These are phyloP conservation scores for Globisporangium nodosum DNA, from an alignment of 352 stramenopile species.

Conservation along the genomic window DNA sequence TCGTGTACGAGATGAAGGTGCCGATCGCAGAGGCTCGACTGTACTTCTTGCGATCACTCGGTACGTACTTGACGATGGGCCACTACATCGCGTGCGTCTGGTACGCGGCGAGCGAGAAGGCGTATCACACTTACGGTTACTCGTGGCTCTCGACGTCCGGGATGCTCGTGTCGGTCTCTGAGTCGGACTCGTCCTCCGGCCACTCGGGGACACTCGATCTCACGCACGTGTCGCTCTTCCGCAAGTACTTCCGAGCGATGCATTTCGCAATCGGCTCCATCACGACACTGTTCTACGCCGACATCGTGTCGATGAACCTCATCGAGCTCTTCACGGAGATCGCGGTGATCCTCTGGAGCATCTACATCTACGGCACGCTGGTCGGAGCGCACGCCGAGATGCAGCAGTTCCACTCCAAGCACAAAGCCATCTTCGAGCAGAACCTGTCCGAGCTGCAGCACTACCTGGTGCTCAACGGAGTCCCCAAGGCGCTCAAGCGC, in stretches of 20 bases:
- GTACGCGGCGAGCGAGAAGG: slow-evolving; percentile 40
- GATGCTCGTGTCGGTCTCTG: slow-evolving; percentile 32
- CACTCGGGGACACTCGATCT: slow-evolving; percentile 19
- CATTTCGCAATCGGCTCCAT: slow-evolving; percentile 62
- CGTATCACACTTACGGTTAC: slow-evolving; percentile 24
- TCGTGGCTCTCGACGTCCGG: slow-evolving; percentile 59
- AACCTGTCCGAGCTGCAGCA: slow-evolving; percentile 59
- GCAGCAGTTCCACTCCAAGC: slow-evolving; percentile 34
- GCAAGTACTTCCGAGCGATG: slow-evolving; percentile 63
- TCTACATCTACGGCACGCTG: slow-evolving; percentile 69
- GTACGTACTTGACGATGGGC: slow-evolving; percentile 47
- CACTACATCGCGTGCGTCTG: slow-evolving; percentile 62
- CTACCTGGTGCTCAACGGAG: slow-evolving; percentile 62
- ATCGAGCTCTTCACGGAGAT: slow-evolving; percentile 56
- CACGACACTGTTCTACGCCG: slow-evolving; percentile 63
- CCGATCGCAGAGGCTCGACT: slow-evolving; percentile 33
- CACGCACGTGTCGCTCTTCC: slow-evolving; percentile 24
- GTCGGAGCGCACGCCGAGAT: slow-evolving; percentile 54
- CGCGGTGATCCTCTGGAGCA: slow-evolving; percentile 46
- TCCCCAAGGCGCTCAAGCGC: slow-evolving; percentile 57
- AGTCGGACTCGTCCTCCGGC: slow-evolving; percentile 3
- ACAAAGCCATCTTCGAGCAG: slow-evolving; percentile 58
- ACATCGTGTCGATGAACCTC: slow-evolving; percentile 66
- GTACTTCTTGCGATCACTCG: slow-evolving; percentile 40
- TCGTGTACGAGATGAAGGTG: slow-evolving; percentile 51